Conservation (phyloP, 176 grass and related monocot genomes). For the Ananas comosus region DNA sequence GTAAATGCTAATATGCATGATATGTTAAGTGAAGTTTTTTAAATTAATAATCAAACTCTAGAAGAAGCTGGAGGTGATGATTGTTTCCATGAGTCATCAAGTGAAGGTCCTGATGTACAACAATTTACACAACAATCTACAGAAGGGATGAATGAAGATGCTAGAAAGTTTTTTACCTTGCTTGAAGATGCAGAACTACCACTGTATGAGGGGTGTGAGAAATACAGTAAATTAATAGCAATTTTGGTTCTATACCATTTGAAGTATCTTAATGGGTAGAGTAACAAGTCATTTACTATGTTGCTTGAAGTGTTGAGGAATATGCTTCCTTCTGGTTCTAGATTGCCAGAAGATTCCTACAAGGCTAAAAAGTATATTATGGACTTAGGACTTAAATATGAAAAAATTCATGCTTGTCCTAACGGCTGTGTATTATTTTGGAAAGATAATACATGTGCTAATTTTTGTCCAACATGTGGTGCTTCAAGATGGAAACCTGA, state of each 20-base stretch:
- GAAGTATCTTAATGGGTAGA: background rate
- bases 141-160: background rate
- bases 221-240: background rate
- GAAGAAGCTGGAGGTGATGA: background rate
- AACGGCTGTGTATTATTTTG: slow-evolving; percentile 20
- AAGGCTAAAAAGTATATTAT: slow-evolving; percentile 22
- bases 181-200: background rate
- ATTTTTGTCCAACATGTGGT: background rate
- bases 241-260: background rate
- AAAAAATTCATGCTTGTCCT: slow-evolving; percentile 28
- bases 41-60: background rate
- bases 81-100: background rate
- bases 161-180: background rate
- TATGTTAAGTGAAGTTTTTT: background rate
- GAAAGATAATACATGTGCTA: slow-evolving; percentile 3
- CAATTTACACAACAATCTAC: too few relatives aligned
- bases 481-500: background rate
- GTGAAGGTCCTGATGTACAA: too few relatives aligned
- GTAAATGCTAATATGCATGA: background rate
- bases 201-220: background rate
- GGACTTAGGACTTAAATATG: slow-evolving; percentile 13
- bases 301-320: background rate
- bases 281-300: background rate
- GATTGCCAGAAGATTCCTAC: slow-evolving; percentile 17
- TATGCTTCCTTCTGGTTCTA: background rate